Evolutionary conservation across 108 stramenopile species (phyloP).

Genomic region (Cyclostephanos tholiformis): DNA sequence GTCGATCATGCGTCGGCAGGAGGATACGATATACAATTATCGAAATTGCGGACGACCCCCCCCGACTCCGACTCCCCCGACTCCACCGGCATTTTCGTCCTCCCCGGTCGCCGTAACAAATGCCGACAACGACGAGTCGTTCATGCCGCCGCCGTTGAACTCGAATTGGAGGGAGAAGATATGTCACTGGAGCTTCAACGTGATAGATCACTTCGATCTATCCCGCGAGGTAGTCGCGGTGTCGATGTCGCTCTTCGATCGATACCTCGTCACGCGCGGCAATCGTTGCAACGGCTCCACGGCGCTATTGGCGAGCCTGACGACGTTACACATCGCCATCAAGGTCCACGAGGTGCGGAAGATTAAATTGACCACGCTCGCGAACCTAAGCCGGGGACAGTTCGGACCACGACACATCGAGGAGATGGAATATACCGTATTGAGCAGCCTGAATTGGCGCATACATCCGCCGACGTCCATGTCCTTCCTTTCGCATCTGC

Average conservation of each 20-base stretch:
- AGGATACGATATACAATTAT: conserved; percentile 37
- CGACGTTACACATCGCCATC: conserved; percentile 76
- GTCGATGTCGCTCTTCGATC: conserved; percentile 72
- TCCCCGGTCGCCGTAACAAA: too few species aligned
- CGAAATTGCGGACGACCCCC: conserved; percentile 7
- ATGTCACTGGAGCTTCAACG: conserved; percentile 82
- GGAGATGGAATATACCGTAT: conserved; percentile 73
- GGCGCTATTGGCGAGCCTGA: conserved; percentile 67
- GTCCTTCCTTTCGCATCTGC: conserved; percentile 60
- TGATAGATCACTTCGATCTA: conserved; percentile 84
- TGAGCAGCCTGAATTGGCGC: conserved; percentile 61
- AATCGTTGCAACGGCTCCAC: conserved; percentile 69
- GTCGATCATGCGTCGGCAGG: conserved; percentile 38
- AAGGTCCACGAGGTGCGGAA: conserved; percentile 72
- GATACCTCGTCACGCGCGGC: conserved; percentile 68
- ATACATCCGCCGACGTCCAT: conserved; percentile 76
- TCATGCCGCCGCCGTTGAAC: conserved; percentile 38
- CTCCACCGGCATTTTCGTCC: too few species aligned
- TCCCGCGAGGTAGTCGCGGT: conserved; percentile 78
- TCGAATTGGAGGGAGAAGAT: conserved; percentile 79
- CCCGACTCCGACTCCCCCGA: conserved; percentile 12
- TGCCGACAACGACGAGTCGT: conserved; percentile 29
- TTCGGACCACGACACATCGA: conserved; percentile 70
- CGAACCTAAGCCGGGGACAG: conserved; percentile 73
- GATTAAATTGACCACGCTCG: conserved; percentile 67